Conservation (phyloP, 2,329 filamentous ascomycete species). For the Aspergillus amoenus region DNA sequence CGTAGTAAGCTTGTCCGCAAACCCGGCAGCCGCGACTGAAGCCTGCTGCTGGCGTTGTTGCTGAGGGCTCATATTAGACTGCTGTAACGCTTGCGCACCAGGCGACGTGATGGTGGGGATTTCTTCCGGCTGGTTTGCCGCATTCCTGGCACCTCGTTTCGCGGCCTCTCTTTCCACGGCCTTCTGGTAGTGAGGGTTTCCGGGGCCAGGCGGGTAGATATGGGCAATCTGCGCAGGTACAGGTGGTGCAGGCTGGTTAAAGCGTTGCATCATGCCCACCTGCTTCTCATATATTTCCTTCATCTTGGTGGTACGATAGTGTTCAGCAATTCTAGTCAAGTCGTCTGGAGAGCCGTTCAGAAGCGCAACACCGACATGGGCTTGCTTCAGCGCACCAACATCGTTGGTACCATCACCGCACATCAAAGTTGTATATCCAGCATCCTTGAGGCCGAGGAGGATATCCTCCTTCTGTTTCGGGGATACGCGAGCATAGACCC, state of each 20-base stretch:
- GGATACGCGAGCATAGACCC: conserved; percentile 97
- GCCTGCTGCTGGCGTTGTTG: conserved; percentile 57
- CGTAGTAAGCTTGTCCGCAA: conserved; percentile 83
- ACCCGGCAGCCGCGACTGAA: conserved; percentile 68
- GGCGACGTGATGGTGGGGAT: conserved; percentile 67
- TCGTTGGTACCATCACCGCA: conserved; percentile 98
- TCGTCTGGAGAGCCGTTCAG: conserved; percentile 94
- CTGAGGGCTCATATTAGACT: conserved; percentile 49
- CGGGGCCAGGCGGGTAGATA: conserved; percentile 84
- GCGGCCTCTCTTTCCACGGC: conserved; percentile 83
- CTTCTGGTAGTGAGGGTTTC: conserved; percentile 91
- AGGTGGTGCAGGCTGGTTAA: conserved; percentile 91
- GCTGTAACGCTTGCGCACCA: conserved; percentile 60
- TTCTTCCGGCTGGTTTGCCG: conserved; percentile 54
- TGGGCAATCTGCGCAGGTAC: conserved; percentile 92
- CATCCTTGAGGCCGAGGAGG: conserved; percentile 90
- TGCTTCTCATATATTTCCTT: conserved; percentile 99
- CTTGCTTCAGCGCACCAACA: conserved; percentile 95
- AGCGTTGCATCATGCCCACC: conserved; percentile 82
- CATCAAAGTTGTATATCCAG: conserved; percentile 98
- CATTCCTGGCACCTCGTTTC: conserved; percentile 65
- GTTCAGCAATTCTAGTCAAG: conserved; percentile 85
- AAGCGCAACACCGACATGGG: conserved; percentile 92
- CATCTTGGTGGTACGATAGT: conserved; percentile 93
- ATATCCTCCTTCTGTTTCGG: conserved; percentile 99